These are phyloP conservation scores for Mucor irregularis DNA, from an alignment of 371 early-diverging fungal species.

Conservation along the genomic window DNA sequence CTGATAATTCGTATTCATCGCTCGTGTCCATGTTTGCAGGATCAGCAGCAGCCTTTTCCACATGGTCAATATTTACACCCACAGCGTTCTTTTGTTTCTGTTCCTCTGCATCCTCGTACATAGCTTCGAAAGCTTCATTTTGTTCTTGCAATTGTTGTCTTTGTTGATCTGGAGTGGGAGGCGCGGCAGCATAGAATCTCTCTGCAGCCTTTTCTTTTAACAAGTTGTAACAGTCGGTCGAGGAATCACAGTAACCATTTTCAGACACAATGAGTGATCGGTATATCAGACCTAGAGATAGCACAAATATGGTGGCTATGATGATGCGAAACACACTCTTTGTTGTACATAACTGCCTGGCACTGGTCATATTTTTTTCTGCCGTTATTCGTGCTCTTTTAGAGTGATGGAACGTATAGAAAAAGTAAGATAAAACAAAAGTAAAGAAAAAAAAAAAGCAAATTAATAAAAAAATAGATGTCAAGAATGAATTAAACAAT, in stretches of 20 bases:
- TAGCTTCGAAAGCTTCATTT: slow-evolving; percentile 8
- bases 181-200: neutral
- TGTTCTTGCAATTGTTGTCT: slow-evolving; percentile 3
- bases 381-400: too few relatives aligned
- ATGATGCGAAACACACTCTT: slow-evolving; percentile 8
- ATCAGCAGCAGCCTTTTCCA: slow-evolving; percentile 5
- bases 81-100: neutral
- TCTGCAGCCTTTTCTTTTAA: slow-evolving; percentile 17
- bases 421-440: neutral
- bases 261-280: neutral
- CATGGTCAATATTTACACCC: slow-evolving; percentile 6
- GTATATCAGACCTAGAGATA: slow-evolving; percentile 4
- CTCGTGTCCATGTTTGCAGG: neutral
- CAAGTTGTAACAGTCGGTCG: slow-evolving; percentile 26
- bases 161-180: slow-evolving; percentile 1
- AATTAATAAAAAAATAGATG: neutral
- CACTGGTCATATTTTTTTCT: too few relatives aligned
- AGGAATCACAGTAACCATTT: slow-evolving; percentile 16
- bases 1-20: neutral
- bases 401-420: slow-evolving; percentile 1
- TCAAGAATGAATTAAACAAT: neutral
- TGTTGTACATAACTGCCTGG: slow-evolving; percentile 16
- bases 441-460: neutral
- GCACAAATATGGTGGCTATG: neutral
- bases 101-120: slow-evolving; percentile 1